These are phyloP conservation scores for Chlorokybus atmophyticus DNA, from an alignment of 139 green algal genomes.

Conservation along the genomic window DNA sequence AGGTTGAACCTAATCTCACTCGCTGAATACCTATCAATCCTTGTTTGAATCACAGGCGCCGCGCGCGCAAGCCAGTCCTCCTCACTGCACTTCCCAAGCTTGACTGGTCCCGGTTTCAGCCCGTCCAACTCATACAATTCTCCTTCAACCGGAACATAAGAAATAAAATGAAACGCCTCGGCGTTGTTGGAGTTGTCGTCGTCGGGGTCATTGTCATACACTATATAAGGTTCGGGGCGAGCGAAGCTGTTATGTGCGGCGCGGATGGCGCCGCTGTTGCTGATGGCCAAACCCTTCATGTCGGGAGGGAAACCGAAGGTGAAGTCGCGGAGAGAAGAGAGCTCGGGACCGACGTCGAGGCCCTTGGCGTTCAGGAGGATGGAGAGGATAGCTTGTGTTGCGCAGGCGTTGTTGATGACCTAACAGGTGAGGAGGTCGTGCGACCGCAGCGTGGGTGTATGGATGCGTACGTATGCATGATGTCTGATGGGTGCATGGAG, in stretches of 20 bases:
- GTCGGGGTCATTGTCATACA: conserved; percentile 33
- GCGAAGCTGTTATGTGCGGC: conserved; percentile 88
- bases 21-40: conserved; percentile 73
- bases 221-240: conserved; percentile 70
- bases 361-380: conserved; percentile 73
- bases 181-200: conserved; percentile 25
- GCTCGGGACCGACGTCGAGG: conserved; percentile 32
- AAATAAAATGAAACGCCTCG: conserved; percentile 70
- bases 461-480: neutral
- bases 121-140: conserved; percentile 90
- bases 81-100: conserved; percentile 32
- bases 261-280: conserved; percentile 85
- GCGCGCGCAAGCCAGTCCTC: neutral
- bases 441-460: no score
- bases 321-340: conserved; percentile 70
- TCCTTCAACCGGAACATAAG: conserved; percentile 64
- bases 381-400: conserved; percentile 85
- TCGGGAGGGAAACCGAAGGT: conserved; percentile 36
- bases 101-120: conserved; percentile 82
- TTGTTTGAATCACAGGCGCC: conserved; percentile 39
- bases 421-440: conserved; percentile 16
- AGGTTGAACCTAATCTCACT: conserved; percentile 95
- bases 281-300: conserved; percentile 69
- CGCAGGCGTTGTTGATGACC: conserved; percentile 92
- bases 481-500: neutral